These are phyloP conservation scores for Elongisporangium senticosum DNA, from an alignment of 352 stramenopile species.

Conservation along the genomic window DNA sequence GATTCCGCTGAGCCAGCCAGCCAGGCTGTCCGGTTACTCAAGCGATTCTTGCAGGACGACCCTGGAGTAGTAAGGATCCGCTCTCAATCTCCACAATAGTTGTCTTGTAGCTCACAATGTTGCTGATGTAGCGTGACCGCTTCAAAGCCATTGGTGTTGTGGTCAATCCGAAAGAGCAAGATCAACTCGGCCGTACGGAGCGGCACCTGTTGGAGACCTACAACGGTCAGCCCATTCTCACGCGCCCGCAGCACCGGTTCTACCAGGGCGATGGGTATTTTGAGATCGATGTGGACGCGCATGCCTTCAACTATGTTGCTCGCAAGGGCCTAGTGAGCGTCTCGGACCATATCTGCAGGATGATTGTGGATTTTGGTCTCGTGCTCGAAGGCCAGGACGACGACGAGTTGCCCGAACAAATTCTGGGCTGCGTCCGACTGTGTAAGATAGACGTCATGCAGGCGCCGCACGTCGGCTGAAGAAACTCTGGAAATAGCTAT, in stretches of 20 bases:
- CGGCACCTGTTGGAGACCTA: conserved; percentile 76
- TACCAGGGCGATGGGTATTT: conserved; percentile 70
- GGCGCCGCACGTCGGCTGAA: conserved; percentile 32
- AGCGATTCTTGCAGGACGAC: conserved; percentile 10
- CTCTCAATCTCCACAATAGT: too few relatives aligned
- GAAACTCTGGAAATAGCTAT: not conserved
- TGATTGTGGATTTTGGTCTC: conserved; percentile 82
- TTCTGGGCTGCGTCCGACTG: conserved; percentile 65
- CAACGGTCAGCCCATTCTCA: conserved; percentile 79
- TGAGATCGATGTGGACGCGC: conserved; percentile 76
- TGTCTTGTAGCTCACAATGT: not conserved
- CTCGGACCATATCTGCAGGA: conserved; percentile 70
- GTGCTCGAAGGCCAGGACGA: conserved; percentile 79
- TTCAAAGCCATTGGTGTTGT: conserved; percentile 84
- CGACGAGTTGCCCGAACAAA: conserved; percentile 68
- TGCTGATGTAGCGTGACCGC: conserved; percentile 44
- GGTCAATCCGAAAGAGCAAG: conserved; percentile 65
- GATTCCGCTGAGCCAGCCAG: conserved; percentile 28
- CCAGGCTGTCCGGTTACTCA: conserved; percentile 41
- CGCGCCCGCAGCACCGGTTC: conserved; percentile 72
- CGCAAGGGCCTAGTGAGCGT: conserved; percentile 69
- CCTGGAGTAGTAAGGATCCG: conserved; percentile 18
- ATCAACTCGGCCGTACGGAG: conserved; percentile 56
- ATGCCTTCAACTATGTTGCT: conserved; percentile 82
- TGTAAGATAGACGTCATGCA: conserved; percentile 69